Evolutionary conservation across 768 basidiomycete species (phyloP), one percentile per base, ranked within the genome.

Genomic region (Leucocoprinus sp.): DNA sequence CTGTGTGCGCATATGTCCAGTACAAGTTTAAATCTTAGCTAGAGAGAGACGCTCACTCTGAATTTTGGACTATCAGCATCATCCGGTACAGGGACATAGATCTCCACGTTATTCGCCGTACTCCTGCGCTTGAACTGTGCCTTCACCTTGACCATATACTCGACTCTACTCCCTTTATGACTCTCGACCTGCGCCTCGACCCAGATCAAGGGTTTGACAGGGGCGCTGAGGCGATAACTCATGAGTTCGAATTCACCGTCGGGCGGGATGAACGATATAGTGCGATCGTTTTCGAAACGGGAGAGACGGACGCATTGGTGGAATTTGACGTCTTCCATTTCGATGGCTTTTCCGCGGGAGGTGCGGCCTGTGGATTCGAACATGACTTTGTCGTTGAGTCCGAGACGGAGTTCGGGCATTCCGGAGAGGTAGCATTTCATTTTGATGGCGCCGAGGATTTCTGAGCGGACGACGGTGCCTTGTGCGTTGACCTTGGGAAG

Each of bases 241-340:
- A 98, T 97, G 48, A 98, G 78, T 59, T 97, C 96, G 57, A 99
- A 98, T 62, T 97, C 95, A 57, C 96, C 96, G 60, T 98, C 95
- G 3, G 96, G 95, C 0, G 96, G 96, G 56, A 98, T 99, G 69
- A 99, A 99, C 27, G 90, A 93, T 59, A 98, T 99, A 0, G 95
- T 98, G 50, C 96, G 84, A 66, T 99, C 95, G 63, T 96, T 97
- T 60, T 99, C 96, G 59, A 99, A 99, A 5, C 95, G 81, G 8
- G 93, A 86, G 18, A 99, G 75, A 8, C 96, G 90, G 8, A 98
- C 96, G 57, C 96, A 99, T 73, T 99, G 96, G 60, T 99, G 96
- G 70, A 99, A 99, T 63, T 97, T 97, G 69, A 97, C 91, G 57
- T 98, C 96, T 62, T 99, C 96, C 88, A 99, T 96, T 66, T 99